Base-by-base conservation (phyloP, 129 eudicot species). In the Glebionis coronaria region DNA sequence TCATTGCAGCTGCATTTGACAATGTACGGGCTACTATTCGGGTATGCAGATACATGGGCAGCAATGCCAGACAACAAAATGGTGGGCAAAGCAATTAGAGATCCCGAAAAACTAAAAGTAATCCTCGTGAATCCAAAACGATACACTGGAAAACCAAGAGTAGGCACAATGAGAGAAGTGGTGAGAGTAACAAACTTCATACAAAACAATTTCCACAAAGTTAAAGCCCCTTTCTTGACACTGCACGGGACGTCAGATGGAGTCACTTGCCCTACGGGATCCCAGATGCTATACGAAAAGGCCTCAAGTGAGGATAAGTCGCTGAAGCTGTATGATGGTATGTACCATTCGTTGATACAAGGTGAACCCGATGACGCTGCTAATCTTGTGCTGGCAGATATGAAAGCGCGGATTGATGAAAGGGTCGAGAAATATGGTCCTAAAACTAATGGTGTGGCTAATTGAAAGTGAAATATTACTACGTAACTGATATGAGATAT, bases 361-460 rank as follows among this genome's bases (percentile, higher is more conserved):
- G 97, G 97, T 0, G 97, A 90, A 75, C 95, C 97, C n/a, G 97
- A 90, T 69, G 97, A 90, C n/a, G 82, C 80, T 71, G 88, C 83
- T 1, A 53, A 78, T 60, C 44, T 87, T 20, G 97, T 90, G 76
- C 69, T 90, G 83, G 85, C 79, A 9, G 97, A 90, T 54, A 90
- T 90, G 97, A 86, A 80, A 71, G 88, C 73, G 45, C 87, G 97
- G 97, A 86, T 90, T 53, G 97, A 90, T 73, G 88, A 90, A 50
- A 90, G 82, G 61, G 78, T 50, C 31, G 82, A 87, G 59, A 84
- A 80, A 29, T 86, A 82, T 76, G 97, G 87, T 8, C 64, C 76
- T 16, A 76, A 69, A 63, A 50, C 14, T 59, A 15, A 61, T 12
- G 27, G 9, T 61, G 6, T 49, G 18, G 54, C 54, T 71, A 49